Evolutionary conservation across 163 green algal genomes (phyloP).

Genomic region (Picocystis sp.): DNA sequence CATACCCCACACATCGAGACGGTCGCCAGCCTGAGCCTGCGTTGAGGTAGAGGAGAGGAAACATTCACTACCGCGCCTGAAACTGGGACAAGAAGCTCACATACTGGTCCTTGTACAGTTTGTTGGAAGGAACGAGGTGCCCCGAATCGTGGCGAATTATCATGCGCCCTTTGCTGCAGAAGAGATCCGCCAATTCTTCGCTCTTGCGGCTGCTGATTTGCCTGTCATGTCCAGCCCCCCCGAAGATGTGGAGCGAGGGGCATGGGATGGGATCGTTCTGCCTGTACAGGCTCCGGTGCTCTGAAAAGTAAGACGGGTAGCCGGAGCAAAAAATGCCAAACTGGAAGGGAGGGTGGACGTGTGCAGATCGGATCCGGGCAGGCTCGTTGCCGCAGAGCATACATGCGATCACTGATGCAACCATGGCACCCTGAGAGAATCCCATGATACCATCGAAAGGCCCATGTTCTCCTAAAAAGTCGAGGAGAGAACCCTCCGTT

Average conservation of each 20-base stretch:
- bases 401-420: conserved; percentile 3
- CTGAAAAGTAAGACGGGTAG: not conserved
- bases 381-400: not conserved
- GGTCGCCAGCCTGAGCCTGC: too few species aligned
- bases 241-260: conserved; percentile 7
- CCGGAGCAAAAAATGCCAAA: conserved; percentile 3
- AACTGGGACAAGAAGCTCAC: not conserved
- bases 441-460: conserved; percentile 55
- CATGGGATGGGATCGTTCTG: not conserved
- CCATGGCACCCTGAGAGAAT: conserved; percentile 46
- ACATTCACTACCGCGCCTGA: too few species aligned
- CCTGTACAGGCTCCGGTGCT: not conserved
- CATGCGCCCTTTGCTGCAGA: not conserved
- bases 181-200: conserved; percentile 1
- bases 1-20: too few species aligned
- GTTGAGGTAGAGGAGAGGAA: too few species aligned
- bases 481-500: conserved; percentile 23
- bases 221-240: not conserved
- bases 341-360: not conserved
- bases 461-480: conserved; percentile 23
- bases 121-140: conserved; percentile 9
- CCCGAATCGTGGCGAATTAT: conserved; percentile 4
- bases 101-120: conserved; percentile 2
- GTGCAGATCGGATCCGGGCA: not conserved
- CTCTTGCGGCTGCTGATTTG: not conserved